phyloP scores from a whole-genome alignment of 1,284 basidiomycete genomes.

The Paramarasmius palmivorus region DNA sequence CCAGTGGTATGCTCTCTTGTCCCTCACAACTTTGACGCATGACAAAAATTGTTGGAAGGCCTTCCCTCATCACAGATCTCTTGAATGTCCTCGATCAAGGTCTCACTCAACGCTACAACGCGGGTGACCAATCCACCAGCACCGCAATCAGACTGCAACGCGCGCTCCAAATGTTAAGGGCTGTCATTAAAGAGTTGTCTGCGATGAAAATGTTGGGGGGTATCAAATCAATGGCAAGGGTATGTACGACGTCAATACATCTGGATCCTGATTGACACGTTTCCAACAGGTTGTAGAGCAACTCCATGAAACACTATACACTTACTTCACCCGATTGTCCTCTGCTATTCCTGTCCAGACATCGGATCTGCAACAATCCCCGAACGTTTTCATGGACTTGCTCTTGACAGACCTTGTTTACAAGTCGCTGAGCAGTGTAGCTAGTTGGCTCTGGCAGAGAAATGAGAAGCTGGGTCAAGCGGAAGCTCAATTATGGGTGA shows the following conservation, averaged over 20 bases:
- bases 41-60: slow-evolving; percentile 42
- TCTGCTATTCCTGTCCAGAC: slow-evolving; percentile 43
- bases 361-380: slow-evolving; percentile 35
- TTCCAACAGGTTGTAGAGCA: slow-evolving; percentile 53
- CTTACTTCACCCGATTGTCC: slow-evolving; percentile 59
- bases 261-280: neutral
- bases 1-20: slow-evolving; percentile 49
- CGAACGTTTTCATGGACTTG: slow-evolving; percentile 51
- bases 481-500: slow-evolving; percentile 54
- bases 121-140: slow-evolving; percentile 38
- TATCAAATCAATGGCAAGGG: slow-evolving; percentile 63
- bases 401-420: slow-evolving; percentile 65
- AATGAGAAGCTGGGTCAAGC: slow-evolving; percentile 42
- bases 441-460: slow-evolving; percentile 69
- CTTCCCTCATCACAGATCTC: slow-evolving; percentile 59
- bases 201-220: slow-evolving; percentile 67
- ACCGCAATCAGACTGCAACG: slow-evolving; percentile 59
- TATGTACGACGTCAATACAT: slow-evolving; percentile 24
- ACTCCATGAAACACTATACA: slow-evolving; percentile 51
- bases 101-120: slow-evolving; percentile 47
- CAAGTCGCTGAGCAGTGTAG: slow-evolving; percentile 68
- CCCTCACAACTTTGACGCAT: slow-evolving; percentile 10
- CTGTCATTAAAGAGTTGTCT: slow-evolving; percentile 67
- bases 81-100: slow-evolving; percentile 52
- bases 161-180: slow-evolving; percentile 61